phyloP scores from a whole-genome alignment of 305 asterid species.

The Ilex paraguariensis region DNA sequence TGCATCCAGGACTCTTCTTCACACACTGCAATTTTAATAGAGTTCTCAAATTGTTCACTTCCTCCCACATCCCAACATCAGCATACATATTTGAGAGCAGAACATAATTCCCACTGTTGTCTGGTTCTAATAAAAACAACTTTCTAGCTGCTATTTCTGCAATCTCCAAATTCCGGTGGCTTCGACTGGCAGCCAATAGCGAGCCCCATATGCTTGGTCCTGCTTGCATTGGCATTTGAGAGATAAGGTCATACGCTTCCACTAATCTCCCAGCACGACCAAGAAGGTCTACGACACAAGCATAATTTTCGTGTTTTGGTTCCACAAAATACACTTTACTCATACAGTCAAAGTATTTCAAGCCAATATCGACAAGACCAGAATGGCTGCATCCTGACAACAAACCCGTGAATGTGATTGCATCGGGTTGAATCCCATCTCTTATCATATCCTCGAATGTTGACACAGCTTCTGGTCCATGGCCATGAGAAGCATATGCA shows the following conservation, averaged over 20 bases:
- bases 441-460: constrained; percentile 48
- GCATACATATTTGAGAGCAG: constrained; percentile 74
- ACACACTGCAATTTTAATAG: constrained; percentile 35
- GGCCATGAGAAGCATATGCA: constrained; percentile 72
- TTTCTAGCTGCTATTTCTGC: constrained; percentile 61
- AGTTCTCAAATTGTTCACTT: constrained; percentile 42
- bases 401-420: constrained; percentile 56
- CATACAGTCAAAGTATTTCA: constrained; percentile 53
- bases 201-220: constrained; percentile 82
- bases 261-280: constrained; percentile 68
- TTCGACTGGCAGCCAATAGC: constrained; percentile 49
- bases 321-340: constrained; percentile 33
- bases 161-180: constrained; percentile 58
- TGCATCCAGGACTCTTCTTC: constrained; percentile 71
- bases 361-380: constrained; percentile 60
- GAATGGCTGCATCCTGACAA: constrained; percentile 73
- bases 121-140: constrained; percentile 52
- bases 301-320: constrained; percentile 60
- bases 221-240: constrained; percentile 57
- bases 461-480: constrained; percentile 39
- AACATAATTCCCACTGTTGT: constrained; percentile 55
- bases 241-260: constrained; percentile 50
- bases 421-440: constrained; percentile 55
- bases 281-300: constrained; percentile 62
- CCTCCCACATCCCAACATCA: constrained; percentile 66